phyloP scores from a whole-genome alignment of 73 alveolate genomes.

The Paramecium tetraurelia region DNA sequence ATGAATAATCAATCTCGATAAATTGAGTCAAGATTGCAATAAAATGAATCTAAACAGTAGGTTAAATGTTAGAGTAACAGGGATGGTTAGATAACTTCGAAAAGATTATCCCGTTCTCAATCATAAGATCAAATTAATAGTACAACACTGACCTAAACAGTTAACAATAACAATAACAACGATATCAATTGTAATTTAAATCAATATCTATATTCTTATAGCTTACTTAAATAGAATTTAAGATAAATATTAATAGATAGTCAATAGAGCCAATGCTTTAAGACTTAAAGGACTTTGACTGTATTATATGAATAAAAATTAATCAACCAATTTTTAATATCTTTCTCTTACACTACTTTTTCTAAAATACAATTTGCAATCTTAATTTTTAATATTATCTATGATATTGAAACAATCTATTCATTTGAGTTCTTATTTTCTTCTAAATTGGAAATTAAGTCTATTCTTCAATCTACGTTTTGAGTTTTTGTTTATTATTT shows the following conservation, averaged over 20 bases:
- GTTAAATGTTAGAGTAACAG: neutral
- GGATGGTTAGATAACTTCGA: neutral
- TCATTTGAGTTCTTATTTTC: neutral
- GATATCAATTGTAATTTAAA: neutral
- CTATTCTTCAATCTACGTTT: no score
- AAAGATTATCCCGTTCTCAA: neutral
- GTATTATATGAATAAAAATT: neutral
- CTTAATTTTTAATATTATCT: neutral
- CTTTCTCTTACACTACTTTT: neutral
- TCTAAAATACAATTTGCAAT: neutral
- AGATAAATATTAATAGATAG: neutral
- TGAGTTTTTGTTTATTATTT: neutral
- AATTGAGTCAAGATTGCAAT: neutral
- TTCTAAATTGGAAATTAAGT: no score
- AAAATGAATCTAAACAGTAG: neutral
- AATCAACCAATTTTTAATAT: neutral
- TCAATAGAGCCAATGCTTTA: neutral
- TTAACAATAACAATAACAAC: neutral
- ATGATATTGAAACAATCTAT: neutral
- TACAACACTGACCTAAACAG: neutral
- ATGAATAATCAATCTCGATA: neutral
- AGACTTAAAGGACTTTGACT: neutral
- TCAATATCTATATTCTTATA: neutral
- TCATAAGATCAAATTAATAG: neutral
- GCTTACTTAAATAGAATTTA: neutral